A percentile compares a stretch with the other conserved stretches of the same genome.
phyloP scores from a whole-genome alignment of 257 asterid species.

The Solanum clarkiae region DNA sequence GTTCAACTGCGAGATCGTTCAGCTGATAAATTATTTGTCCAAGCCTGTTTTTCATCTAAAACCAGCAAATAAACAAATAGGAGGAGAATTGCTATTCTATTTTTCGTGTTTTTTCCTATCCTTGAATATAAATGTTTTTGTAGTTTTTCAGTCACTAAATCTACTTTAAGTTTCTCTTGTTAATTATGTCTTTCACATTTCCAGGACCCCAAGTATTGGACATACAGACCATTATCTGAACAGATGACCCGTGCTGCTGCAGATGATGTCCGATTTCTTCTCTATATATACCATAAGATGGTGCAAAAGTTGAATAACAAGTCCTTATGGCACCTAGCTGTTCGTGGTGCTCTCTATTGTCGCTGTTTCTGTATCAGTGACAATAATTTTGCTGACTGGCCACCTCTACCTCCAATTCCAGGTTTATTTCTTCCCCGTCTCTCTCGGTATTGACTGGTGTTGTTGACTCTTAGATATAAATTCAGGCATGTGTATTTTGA shows the following conservation, averaged over 20 bases:
- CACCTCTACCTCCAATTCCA: conserved; percentile 73
- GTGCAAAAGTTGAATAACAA: conserved; percentile 56
- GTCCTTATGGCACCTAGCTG: conserved; percentile 81
- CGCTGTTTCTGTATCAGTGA: conserved; percentile 86
- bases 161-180: conserved; percentile 1
- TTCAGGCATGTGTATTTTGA: not conserved
- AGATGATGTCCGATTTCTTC: conserved; percentile 95
- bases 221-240: conserved; percentile 77
- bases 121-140: not conserved
- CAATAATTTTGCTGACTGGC: conserved; percentile 65
- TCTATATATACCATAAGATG: conserved; percentile 64
- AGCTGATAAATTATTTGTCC: not conserved
- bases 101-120: not conserved
- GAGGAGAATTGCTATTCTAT: not conserved
- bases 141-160: conserved; percentile 9
- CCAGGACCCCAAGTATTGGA: conserved; percentile 93
- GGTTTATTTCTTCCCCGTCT: conserved; percentile 24
- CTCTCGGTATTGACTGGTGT: not conserved
- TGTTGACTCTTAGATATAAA: not conserved
- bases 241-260: conserved; percentile 96
- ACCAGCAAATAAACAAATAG: not conserved
- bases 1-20: not conserved
- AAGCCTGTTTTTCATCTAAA: not conserved
- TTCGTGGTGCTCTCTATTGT: conserved; percentile 92
- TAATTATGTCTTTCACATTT: conserved; percentile 7